Percentiles rank a stretch among this genome's conserved stretches.
Evolutionary conservation across 2,329 filamentous ascomycete species (phyloP).

Genomic region (Fusarium xyrophilum): DNA sequence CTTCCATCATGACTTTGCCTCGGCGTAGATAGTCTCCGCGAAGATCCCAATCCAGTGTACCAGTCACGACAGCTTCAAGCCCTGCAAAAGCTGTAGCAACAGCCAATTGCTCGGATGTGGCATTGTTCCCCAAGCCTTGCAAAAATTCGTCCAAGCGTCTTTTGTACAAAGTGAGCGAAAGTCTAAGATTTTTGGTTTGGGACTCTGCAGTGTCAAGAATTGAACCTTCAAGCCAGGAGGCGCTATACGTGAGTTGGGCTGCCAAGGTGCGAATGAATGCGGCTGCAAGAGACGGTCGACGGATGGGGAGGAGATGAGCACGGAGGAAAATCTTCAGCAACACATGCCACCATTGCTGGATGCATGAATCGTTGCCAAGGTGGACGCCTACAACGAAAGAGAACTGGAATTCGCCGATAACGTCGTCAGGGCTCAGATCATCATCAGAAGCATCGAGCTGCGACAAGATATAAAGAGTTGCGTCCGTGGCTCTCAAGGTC

Average conservation of each 20-base stretch:
- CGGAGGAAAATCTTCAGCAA: constrained; percentile 59
- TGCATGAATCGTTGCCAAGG: constrained; percentile 64
- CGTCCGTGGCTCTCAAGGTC: constrained; percentile 55
- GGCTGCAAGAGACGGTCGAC: constrained; percentile 53
- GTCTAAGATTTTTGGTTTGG: constrained; percentile 49
- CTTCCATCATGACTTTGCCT: constrained; percentile 59
- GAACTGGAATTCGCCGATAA: constrained; percentile 68
- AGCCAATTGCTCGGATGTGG: constrained; percentile 51
- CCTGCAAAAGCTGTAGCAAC: constrained; percentile 56
- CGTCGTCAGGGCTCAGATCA: constrained; percentile 48
- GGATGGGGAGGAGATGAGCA: constrained; percentile 54
- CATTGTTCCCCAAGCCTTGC: constrained; percentile 43
- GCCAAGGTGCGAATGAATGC: constrained; percentile 59
- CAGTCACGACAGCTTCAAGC: constrained; percentile 44
- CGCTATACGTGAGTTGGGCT: constrained; percentile 62
- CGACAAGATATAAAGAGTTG: constrained; percentile 55
- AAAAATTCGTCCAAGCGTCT: constrained; percentile 58
- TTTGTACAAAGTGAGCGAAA: constrained; percentile 62
- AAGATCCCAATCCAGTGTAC: constrained; percentile 63
- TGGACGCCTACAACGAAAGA: constrained; percentile 64
- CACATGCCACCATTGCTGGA: constrained; percentile 69
- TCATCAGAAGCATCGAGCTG: constrained; percentile 45
- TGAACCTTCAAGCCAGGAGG: constrained; percentile 56
- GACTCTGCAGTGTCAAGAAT: constrained; percentile 49
- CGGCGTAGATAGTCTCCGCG: constrained; percentile 56